Base-by-base conservation (phyloP, 139 green algal genomes). In the Eudorina sp. region DNA sequence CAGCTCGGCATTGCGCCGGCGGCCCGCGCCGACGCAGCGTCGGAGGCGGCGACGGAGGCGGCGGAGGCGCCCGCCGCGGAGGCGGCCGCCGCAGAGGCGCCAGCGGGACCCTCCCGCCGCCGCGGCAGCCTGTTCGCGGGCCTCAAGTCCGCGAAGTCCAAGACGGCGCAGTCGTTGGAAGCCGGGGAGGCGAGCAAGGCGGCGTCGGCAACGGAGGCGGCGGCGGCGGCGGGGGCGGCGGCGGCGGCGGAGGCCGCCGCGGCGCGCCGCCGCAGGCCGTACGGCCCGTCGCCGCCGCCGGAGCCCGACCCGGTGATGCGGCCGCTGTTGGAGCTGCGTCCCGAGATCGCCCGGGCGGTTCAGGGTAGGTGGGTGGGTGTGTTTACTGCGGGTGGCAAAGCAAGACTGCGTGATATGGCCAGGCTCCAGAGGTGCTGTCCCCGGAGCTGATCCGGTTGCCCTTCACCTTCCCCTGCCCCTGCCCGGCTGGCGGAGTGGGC, bases 301-400 rank as follows among this genome's bases (percentile, higher is more conserved):
- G 40, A 43, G 34, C 81, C 81, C 8, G 81, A 87, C 36, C 81
- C 81, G n/a, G 23, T 43, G 43, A 29, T 87, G 31, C 41, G 78
- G 43, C 81, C 81, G 1, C 62, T 87, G 66, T 19, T 53, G 4
- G 43, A 87, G 31, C 9, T 79, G 19, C 81, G 81, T 7, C 81
- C 81, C 9, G 81, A 87, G 0, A 48, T 87, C 40, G 81, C 81
- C 19, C 48, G 51, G 81, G 81, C 81, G 62, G 45, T 87, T n/a
- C 45, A 66, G 43, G 81, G 81, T 87, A 45, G 6, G 79, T 13
- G 5, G 4, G 31, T 11, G 46, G 46, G 19, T 41, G 48, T n/a
- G 9, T 25, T 19, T 41, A n/a, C 2, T 40, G n/a, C 4, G n/a
- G n/a, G 11, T 45, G 29, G 62, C 62, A 16, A 18, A 9, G 55